Evolutionary conservation across 202 grass and related monocot species (phyloP).

Genomic region (Sporobolus alterniflorus): DNA sequence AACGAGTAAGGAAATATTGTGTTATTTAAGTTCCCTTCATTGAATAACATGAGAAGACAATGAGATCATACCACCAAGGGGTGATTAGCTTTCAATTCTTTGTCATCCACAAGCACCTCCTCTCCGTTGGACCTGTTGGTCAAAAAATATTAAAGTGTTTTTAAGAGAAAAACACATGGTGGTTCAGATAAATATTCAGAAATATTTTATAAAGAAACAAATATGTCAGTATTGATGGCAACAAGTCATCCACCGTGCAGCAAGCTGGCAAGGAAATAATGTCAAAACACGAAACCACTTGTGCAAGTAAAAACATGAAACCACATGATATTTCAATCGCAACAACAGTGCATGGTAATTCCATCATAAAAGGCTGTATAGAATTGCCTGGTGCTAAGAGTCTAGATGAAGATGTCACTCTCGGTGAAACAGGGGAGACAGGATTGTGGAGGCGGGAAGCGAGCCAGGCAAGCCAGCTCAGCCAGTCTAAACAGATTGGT

Average conservation of each 20-base stretch:
- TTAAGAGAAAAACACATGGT: not conserved
- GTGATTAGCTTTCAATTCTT: constrained; percentile 71
- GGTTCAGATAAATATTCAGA: not conserved
- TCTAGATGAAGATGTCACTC: too few relatives aligned
- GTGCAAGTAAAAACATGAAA: not conserved
- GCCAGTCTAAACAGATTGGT: too few relatives aligned
- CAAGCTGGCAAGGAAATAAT: not conserved
- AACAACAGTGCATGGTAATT: not conserved
- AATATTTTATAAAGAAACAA: not conserved
- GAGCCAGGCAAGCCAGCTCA: too few relatives aligned
- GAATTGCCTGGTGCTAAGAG: not conserved
- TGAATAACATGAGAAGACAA: constrained; percentile 37
- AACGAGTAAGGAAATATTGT: constrained; percentile 38
- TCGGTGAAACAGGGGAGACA: too few relatives aligned
- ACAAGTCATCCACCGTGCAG: not conserved
- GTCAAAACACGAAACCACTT: not conserved
- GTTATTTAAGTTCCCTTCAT: constrained; percentile 10
- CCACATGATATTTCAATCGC: not conserved
- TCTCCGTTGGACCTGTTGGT: constrained; percentile 77
- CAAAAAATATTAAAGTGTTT: not conserved
- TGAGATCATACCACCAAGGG: constrained; percentile 75
- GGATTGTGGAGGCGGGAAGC: too few relatives aligned
- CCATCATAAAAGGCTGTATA: not conserved
- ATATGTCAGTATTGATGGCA: not conserved
- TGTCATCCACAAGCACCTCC: constrained; percentile 80